Percentiles rank a stretch among this genome's conserved stretches.
Evolutionary conservation across 2,329 filamentous ascomycete genomes (phyloP).

Genomic region (Alternaria hordeiaustralica): DNA sequence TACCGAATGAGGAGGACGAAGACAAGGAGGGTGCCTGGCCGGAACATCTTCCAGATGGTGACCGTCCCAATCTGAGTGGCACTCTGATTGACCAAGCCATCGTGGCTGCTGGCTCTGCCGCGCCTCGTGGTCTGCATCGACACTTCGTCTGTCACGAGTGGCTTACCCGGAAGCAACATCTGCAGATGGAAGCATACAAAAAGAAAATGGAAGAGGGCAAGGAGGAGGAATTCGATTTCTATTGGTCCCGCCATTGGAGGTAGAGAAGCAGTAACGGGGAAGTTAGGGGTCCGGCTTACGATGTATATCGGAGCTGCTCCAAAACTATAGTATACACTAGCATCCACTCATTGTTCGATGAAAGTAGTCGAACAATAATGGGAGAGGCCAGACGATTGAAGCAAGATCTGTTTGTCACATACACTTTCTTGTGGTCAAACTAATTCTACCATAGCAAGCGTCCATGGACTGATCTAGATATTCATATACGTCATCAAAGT

Average conservation of each 20-base stretch:
- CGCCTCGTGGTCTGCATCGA: background rate
- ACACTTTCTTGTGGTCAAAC: background rate
- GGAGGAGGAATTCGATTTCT: background rate
- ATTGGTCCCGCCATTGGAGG: background rate
- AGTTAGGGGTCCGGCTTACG: background rate
- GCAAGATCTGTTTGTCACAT: background rate
- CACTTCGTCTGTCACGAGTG: background rate
- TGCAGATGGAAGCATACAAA: background rate
- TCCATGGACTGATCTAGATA: background rate
- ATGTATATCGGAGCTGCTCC: background rate
- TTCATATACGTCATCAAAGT: background rate
- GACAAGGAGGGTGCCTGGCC: constrained; percentile 4
- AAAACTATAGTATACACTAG: background rate
- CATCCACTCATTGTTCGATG: background rate
- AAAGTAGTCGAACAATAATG: background rate
- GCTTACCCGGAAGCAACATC: background rate
- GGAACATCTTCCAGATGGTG: background rate
- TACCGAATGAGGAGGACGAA: background rate
- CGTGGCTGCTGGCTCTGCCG: background rate
- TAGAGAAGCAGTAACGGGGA: background rate
- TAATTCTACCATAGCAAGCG: background rate
- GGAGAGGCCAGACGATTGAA: background rate
- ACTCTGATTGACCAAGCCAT: background rate
- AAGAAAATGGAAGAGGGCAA: background rate
- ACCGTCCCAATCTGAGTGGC: background rate